Percentiles rank a stretch among this genome's conserved stretches.
phyloP scores from a whole-genome alignment of 2,329 filamentous ascomycete genomes.

The Neurospora crassa region DNA sequence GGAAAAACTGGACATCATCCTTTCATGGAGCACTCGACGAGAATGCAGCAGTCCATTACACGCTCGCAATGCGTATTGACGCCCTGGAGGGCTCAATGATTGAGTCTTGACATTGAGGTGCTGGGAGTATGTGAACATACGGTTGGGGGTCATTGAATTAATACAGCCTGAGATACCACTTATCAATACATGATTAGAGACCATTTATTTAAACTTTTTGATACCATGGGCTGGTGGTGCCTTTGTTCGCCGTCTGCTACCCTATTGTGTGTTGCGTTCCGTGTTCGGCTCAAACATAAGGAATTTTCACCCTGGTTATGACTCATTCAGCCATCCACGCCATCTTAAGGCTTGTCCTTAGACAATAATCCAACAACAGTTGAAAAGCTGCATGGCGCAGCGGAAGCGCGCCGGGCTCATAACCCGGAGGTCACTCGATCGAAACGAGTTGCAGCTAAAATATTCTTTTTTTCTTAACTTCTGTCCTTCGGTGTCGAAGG shows the following conservation, averaged over 20 bases:
- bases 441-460: conserved; percentile 17
- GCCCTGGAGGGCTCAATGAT: not conserved
- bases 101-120: not conserved
- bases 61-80: not conserved
- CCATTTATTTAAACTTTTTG: not conserved
- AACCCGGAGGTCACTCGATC: conserved; percentile 22
- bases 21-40: not conserved
- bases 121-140: not conserved
- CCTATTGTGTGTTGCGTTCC: not conserved
- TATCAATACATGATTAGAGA: not conserved
- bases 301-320: not conserved
- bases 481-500: not conserved
- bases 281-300: not conserved
- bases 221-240: not conserved
- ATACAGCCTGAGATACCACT: not conserved
- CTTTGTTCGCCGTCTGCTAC: not conserved
- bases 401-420: conserved; percentile 21
- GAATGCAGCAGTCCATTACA: not conserved
- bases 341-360: not conserved
- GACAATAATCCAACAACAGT: not conserved
- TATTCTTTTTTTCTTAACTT: not conserved
- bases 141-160: not conserved
- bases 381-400: conserved; percentile 17
- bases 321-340: not conserved
- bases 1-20: not conserved